Evolutionary conservation across 2,329 filamentous ascomycete species (phyloP).

Genomic region (Epicoccum sorghinum): DNA sequence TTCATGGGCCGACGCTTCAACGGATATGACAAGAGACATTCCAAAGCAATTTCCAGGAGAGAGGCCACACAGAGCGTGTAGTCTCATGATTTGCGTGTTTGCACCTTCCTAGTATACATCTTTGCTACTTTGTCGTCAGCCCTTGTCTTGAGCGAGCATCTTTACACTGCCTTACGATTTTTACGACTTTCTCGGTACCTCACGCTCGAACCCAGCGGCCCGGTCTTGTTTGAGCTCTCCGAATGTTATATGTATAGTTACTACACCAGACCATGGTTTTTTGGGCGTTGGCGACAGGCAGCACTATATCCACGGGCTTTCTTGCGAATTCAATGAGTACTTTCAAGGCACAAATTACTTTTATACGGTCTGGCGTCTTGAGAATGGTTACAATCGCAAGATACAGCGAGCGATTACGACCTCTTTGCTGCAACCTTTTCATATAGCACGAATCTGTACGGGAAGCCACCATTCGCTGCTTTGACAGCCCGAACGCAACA

Average conservation of each 20-base stretch:
- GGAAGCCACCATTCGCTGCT: slow-evolving; percentile 2
- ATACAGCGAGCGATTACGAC: neutral
- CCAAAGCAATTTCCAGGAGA: neutral
- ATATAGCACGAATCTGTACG: slow-evolving; percentile 1
- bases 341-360: neutral
- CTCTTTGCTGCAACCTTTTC: slow-evolving; percentile 10
- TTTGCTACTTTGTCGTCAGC: slow-evolving; percentile 10
- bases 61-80: neutral
- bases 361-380: neutral
- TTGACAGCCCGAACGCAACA: slow-evolving; percentile 8
- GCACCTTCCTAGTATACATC: neutral
- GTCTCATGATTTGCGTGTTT: neutral
- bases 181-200: slow-evolving; percentile 10
- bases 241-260: slow-evolving; percentile 14
- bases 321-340: slow-evolving; percentile 7
- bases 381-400: slow-evolving; percentile 1
- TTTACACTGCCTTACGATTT: slow-evolving; percentile 12
- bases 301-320: slow-evolving; percentile 28
- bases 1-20: neutral
- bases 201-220: neutral
- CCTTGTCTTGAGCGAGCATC: slow-evolving; percentile 12
- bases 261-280: slow-evolving; percentile 20
- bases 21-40: neutral
- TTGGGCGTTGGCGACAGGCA: slow-evolving; percentile 24
- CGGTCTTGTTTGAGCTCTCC: slow-evolving; percentile 1